Percentiles rank a stretch among this genome's conserved stretches.
These are phyloP conservation scores for Lactarius hengduanensis DNA, from an alignment of 768 basidiomycete genomes.

Conservation along the genomic window DNA sequence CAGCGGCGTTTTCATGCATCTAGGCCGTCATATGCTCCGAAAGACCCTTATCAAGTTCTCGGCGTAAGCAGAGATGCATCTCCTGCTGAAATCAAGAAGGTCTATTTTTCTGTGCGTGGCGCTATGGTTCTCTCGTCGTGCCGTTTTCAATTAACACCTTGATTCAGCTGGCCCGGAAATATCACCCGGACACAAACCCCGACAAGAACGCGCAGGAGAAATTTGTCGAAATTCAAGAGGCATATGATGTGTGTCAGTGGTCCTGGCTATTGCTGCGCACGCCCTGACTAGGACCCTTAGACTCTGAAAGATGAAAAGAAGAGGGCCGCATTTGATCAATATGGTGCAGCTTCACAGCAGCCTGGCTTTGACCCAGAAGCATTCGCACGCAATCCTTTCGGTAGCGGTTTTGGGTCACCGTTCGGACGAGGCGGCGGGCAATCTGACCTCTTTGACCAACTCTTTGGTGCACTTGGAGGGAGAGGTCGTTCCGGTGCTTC, in stretches of 20 bases:
- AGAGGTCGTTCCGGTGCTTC: constrained; percentile 42
- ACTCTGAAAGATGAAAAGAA: constrained; percentile 94
- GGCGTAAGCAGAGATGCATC: constrained; percentile 84
- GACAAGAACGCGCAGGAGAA: constrained; percentile 87
- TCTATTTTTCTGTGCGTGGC: constrained; percentile 83
- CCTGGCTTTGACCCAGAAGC: constrained; percentile 92
- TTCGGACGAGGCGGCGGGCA: constrained; percentile 49
- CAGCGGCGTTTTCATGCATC: constrained; percentile 81
- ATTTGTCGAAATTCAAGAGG: constrained; percentile 95
- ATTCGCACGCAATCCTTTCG: constrained; percentile 43
- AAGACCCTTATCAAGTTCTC: constrained; percentile 89
- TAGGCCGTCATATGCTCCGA: constrained; percentile 49
- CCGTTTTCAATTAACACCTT: constrained; percentile 27
- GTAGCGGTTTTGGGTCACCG: constrained; percentile 48
- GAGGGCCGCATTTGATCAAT: constrained; percentile 85
- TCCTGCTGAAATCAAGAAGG: constrained; percentile 92
- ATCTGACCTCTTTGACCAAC: constrained; percentile 77
- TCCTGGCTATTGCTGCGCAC: constrained; percentile 12
- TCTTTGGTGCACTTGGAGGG: constrained; percentile 74
- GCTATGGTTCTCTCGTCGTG: constrained; percentile 10
- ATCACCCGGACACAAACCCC: constrained; percentile 96
- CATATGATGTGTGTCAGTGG: constrained; percentile 78
- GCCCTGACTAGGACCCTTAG: constrained; percentile 41
- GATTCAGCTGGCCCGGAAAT: constrained; percentile 92
- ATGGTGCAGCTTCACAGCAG: constrained; percentile 89